Evolutionary conservation across 768 basidiomycete genomes (phyloP), one percentile per base, ranked within the genome.

Genomic region (Glaciozyma martinii): DNA sequence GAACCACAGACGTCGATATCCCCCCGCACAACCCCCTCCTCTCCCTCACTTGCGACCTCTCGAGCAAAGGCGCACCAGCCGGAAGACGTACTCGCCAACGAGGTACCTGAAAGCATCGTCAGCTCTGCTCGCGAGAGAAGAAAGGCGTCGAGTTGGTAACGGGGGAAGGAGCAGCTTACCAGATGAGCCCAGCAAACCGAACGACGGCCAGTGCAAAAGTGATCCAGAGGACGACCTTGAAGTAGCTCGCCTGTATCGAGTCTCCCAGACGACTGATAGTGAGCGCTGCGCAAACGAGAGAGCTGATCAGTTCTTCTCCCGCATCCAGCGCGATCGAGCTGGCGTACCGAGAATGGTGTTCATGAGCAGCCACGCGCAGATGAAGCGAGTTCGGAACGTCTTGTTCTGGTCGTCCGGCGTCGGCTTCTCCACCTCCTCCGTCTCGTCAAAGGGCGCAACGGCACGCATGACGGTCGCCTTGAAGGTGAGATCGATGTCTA

Each of bases 331-430:
- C 42, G n/a, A 25, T 19, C 37, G 12, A 25, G n/a, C 27, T 30
- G 44, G 40, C 63, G 44, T 21, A 56, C 59, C 56, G 18, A 59
- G 59, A 25, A 65, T 25, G 43, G 87, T 87, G 72, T 90, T 90
- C 16, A 76, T 68, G 56, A 87, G 77, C 83, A 90, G 87, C 90
- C 90, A 90, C 32, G 82, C 79, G 18, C 86, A 83, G 50, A 91
- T 89, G 29, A 92, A 80, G 56, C 90, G 86, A 3, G 90, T 92
- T 63, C 90, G 84, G 86, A 93, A 93, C 18, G 90, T 92, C 78
- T 85, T 87, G 79, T 92, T 92, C 77, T 86, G 80, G 73, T 93
- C 90, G 74, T 93, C 90, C 81, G 86, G 80, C 1, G 84, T 90
- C 6, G 90, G 90, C 74, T 86, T 87, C 76, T 90, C 88, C 3